These are phyloP conservation scores for Smallanthus sonchifolius DNA, from an alignment of 129 eudicot genomes.

Conservation along the genomic window DNA sequence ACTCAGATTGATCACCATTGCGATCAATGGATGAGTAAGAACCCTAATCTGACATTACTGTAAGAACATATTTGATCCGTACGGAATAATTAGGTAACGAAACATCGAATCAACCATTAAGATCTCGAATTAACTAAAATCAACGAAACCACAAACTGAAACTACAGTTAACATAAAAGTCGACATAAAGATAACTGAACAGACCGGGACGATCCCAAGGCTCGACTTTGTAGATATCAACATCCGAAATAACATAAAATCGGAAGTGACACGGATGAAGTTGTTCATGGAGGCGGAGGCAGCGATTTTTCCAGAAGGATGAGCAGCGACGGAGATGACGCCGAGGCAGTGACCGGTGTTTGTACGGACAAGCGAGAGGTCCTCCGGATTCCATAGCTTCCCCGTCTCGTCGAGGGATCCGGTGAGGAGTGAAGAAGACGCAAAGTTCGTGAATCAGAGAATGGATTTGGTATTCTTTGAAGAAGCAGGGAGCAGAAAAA, in stretches of 20 bases:
- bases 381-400: constrained; percentile 70
- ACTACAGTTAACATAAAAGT: neutral
- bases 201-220: constrained; percentile 94
- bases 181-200: neutral
- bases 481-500: too few species aligned
- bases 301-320: constrained; percentile 84
- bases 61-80: constrained; percentile 9
- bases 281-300: constrained; percentile 95
- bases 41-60: too few species aligned
- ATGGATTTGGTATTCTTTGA: too few species aligned
- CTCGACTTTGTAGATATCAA: constrained; percentile 84
- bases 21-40: constrained; percentile 51
- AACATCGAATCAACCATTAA: neutral
- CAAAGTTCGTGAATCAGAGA: too few species aligned
- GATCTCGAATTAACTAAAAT: neutral
- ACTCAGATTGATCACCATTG: constrained; percentile 46
- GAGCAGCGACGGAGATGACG: constrained; percentile 92
- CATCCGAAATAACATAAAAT: constrained; percentile 62
- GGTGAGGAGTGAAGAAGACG: too few species aligned
- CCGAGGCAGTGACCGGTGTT: constrained; percentile 95
- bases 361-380: constrained; percentile 51
- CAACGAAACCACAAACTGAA: neutral
- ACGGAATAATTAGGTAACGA: neutral
- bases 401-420: constrained; percentile 98
- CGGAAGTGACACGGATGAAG: constrained; percentile 81